Evolutionary conservation across 2,329 filamentous ascomycete genomes (phyloP).

Genomic region (Blastomyces silverae): DNA sequence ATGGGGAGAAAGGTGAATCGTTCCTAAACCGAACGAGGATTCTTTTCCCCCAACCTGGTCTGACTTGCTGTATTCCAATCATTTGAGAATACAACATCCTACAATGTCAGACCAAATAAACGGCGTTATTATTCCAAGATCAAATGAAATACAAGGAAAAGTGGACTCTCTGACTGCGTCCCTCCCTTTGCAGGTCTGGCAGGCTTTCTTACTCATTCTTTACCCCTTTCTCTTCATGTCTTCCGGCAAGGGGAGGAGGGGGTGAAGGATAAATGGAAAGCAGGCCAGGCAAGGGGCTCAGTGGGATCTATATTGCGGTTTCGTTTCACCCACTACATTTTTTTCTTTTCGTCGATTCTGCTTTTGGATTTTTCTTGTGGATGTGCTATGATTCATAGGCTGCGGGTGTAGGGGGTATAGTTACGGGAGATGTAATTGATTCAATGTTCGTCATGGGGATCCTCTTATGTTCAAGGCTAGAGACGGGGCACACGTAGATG

Average conservation of each 20-base stretch:
- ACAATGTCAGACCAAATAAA: conserved; percentile 5
- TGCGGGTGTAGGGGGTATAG: background rate
- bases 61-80: conserved; percentile 1
- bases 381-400: background rate
- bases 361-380: background rate
- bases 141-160: conserved; percentile 13
- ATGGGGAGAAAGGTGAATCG: background rate
- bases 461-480: background rate
- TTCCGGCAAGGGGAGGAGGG: background rate
- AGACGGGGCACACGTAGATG: background rate
- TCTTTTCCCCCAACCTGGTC: background rate
- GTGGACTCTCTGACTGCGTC: conserved; percentile 21
- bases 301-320: conserved; percentile 23
- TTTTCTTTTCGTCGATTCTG: background rate
- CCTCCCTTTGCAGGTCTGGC: conserved; percentile 4
- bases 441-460: background rate
- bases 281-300: background rate
- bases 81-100: background rate
- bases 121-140: conserved; percentile 20
- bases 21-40: background rate
- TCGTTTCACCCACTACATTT: conserved; percentile 27
- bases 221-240: background rate
- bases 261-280: background rate
- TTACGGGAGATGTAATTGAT: background rate
- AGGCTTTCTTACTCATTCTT: background rate